phyloP scores from a whole-genome alignment of 306 rosid genomes.

The Dalbergia cochinchinensis region DNA sequence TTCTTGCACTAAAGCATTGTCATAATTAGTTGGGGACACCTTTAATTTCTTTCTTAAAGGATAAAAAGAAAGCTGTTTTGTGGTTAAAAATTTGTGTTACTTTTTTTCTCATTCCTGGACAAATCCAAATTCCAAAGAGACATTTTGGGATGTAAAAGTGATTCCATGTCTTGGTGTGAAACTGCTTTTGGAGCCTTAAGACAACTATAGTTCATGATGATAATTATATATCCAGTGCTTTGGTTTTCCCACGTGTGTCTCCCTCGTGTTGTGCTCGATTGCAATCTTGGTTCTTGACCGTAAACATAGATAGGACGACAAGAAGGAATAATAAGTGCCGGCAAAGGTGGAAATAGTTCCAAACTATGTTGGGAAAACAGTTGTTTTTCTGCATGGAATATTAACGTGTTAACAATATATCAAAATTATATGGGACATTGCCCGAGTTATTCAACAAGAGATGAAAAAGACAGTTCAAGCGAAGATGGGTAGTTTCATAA shows the following conservation, averaged over 20 bases:
- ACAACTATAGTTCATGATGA: not conserved
- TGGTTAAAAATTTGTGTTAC: slow-evolving; percentile 40
- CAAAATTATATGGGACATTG: not conserved
- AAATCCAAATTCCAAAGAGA: slow-evolving; percentile 42
- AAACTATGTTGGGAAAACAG: slow-evolving; percentile 30
- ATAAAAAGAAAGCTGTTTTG: slow-evolving; percentile 17
- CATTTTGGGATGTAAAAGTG: slow-evolving; percentile 47
- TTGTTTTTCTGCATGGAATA: slow-evolving; percentile 15
- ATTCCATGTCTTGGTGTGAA: slow-evolving; percentile 61
- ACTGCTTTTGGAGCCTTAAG: not conserved
- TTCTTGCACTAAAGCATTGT: slow-evolving; percentile 47
- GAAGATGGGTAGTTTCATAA: not conserved
- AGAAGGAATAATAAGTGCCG: slow-evolving; percentile 63
- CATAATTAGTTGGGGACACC: slow-evolving; percentile 46
- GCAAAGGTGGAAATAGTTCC: slow-evolving; percentile 54
- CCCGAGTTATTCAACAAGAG: not conserved
- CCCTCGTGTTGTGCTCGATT: slow-evolving; percentile 53
- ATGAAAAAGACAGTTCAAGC: slow-evolving; percentile 42
- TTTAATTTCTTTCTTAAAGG: not conserved
- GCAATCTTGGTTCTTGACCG: slow-evolving; percentile 47
- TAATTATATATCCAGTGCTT: slow-evolving; percentile 6
- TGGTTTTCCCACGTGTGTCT: slow-evolving; percentile 49
- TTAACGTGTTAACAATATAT: not conserved
- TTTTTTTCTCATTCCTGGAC: slow-evolving; percentile 45
- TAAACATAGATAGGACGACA: slow-evolving; percentile 45